A percentile compares a stretch with the other conserved stretches of the same genome.
Evolutionary conservation across 2,329 filamentous ascomycete genomes (phyloP).

Genomic region (Rutstroemia sydowiana): DNA sequence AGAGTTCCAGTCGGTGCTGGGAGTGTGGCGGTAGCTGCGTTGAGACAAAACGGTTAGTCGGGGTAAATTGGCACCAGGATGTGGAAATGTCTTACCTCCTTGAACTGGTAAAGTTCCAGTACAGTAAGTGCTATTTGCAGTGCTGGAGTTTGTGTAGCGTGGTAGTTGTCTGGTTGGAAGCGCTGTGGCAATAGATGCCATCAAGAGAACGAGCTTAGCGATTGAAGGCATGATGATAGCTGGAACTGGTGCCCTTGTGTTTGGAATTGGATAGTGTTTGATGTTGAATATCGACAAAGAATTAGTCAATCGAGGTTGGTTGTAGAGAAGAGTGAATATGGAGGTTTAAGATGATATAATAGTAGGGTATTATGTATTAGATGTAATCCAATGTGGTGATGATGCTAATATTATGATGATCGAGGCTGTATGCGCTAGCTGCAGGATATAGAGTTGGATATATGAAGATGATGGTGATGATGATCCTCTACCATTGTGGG

Average conservation of each 20-base stretch:
- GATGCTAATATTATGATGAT: neutral
- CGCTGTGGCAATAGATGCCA: neutral
- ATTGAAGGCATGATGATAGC: neutral
- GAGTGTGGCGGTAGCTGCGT: slow-evolving; percentile 21
- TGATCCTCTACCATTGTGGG: neutral
- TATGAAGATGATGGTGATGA: neutral
- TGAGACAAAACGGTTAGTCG: neutral
- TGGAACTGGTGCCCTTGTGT: neutral
- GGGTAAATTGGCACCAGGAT: neutral
- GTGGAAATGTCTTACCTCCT: neutral
- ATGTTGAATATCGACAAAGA: neutral
- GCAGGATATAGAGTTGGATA: too few species aligned
- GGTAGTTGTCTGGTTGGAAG: neutral
- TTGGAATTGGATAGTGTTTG: too few species aligned
- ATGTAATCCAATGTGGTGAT: too few species aligned
- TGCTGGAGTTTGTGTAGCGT: neutral
- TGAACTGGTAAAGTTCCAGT: neutral
- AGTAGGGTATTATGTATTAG: too few species aligned
- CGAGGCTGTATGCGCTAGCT: too few species aligned
- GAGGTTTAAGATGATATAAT: too few species aligned
- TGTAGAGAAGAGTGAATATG: too few species aligned
- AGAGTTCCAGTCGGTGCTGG: slow-evolving; percentile 22
- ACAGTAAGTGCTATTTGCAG: neutral
- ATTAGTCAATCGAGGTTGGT: too few species aligned
- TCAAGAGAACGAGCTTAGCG: neutral